phyloP scores from a whole-genome alignment of 1,139 yeast genomes.

The Petasospora fabianii region DNA sequence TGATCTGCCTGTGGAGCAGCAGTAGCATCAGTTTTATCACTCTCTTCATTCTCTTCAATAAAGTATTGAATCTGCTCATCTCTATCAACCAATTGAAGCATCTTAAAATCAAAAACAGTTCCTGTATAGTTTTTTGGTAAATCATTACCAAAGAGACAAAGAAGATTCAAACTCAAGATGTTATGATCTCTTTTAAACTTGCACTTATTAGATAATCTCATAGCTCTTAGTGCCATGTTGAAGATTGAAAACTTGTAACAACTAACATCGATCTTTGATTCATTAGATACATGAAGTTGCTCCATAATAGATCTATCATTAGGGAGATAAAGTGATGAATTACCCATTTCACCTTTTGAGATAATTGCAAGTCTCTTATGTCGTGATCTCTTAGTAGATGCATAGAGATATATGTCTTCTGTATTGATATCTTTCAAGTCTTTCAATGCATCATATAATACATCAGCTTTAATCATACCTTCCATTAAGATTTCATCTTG shows the following conservation, averaged over 20 bases:
- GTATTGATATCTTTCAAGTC: conserved; percentile 52
- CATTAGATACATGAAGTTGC: conserved; percentile 34
- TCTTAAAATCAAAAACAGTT: conserved; percentile 57
- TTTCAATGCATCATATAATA: conserved; percentile 57
- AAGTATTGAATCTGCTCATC: conserved; percentile 19
- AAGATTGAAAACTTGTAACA: conserved; percentile 53
- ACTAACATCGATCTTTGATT: conserved; percentile 29
- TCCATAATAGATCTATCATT: conserved; percentile 61
- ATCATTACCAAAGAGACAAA: conserved; percentile 29
- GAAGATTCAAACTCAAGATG: conserved; percentile 35
- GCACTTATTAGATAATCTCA: conserved; percentile 55
- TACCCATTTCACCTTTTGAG: conserved; percentile 67
- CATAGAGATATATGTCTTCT: conserved; percentile 23
- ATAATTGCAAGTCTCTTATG: conserved; percentile 42
- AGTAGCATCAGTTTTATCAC: neutral
- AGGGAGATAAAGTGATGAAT: conserved; percentile 65
- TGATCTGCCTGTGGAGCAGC: too few species aligned
- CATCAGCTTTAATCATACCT: conserved; percentile 62
- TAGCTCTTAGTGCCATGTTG: conserved; percentile 49
- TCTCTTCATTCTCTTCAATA: conserved; percentile 8
- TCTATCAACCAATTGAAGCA: conserved; percentile 44
- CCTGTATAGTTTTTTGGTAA: conserved; percentile 47
- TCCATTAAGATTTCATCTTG: conserved; percentile 53
- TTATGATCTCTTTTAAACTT: conserved; percentile 54
- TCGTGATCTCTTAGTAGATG: conserved; percentile 32